phyloP scores from a whole-genome alignment of 805 yeast genomes.

The Allodekkera sacchari region DNA sequence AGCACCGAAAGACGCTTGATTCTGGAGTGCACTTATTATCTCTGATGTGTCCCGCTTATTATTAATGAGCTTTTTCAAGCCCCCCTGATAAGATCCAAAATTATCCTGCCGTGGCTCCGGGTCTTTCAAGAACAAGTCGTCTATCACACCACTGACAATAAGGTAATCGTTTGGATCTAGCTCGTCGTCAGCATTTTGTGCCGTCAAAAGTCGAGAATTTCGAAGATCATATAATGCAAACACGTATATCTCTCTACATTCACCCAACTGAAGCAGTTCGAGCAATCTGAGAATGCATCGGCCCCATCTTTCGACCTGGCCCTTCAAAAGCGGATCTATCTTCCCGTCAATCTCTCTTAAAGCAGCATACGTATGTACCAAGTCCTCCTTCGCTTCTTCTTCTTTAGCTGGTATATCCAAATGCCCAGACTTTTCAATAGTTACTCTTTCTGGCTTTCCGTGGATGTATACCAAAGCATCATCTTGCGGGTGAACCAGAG shows the following conservation, averaged over 20 bases:
- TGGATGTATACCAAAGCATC: slow-evolving; percentile 2
- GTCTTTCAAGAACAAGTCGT: slow-evolving; percentile 31
- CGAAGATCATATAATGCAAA: slow-evolving; percentile 39
- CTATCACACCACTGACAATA: slow-evolving; percentile 59
- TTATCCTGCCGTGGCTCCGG: slow-evolving; percentile 6
- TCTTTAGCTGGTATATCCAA: too few species aligned
- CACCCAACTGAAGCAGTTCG: slow-evolving; percentile 35
- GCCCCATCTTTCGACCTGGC: slow-evolving; percentile 1
- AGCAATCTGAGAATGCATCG: slow-evolving; percentile 30
- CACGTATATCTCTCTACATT: slow-evolving; percentile 56
- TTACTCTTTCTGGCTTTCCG: slow-evolving; percentile 2
- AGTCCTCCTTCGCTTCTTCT: background rate
- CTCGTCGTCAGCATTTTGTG: slow-evolving; percentile 2
- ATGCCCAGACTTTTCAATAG: slow-evolving; percentile 5
- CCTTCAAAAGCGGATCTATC: background rate
- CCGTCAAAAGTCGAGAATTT: slow-evolving; percentile 7
- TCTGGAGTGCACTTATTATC: slow-evolving; percentile 11
- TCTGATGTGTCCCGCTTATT: slow-evolving; percentile 14
- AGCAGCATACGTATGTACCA: background rate
- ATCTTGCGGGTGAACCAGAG: slow-evolving; percentile 5
- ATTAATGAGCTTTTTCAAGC: slow-evolving; percentile 7
- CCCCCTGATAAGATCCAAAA: slow-evolving; percentile 15
- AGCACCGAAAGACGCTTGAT: slow-evolving; percentile 11
- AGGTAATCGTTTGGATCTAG: slow-evolving; percentile 23
- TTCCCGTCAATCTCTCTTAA: background rate